Percentiles rank a stretch among this genome's conserved stretches.
Evolutionary conservation across 352 stramenopile genomes (phyloP).

Genomic region (Thraustotheca clavata): DNA sequence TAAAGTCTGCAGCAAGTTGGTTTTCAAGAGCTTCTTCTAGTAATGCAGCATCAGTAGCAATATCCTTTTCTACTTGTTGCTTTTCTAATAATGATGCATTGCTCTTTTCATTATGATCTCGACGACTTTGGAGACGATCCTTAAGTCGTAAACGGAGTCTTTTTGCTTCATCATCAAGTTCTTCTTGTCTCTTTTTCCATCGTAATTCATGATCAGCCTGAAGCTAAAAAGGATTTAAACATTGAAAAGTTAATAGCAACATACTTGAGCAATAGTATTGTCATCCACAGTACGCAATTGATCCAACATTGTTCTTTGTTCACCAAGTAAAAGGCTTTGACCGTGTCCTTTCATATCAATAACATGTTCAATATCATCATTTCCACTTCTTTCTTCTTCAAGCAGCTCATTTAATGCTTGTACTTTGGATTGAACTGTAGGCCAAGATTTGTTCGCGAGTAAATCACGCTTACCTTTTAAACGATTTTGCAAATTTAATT

Average conservation of each 20-base stretch:
- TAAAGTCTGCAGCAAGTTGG: neutral
- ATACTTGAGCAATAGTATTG: conserved; percentile 10
- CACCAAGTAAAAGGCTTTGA: neutral
- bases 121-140: neutral
- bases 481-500: neutral
- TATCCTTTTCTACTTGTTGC: conserved; percentile 35
- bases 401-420: neutral
- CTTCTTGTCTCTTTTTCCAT: neutral
- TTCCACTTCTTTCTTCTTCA: neutral
- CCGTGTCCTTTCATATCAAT: conserved; percentile 10
- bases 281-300: neutral
- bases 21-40: conserved; percentile 9
- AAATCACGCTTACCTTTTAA: conserved; percentile 11
- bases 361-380: neutral
- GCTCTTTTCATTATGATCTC: conserved; percentile 22
- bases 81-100: conserved; percentile 31
- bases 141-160: neutral
- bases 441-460: neutral
- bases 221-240: neutral
- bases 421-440: neutral
- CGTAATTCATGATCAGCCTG: conserved; percentile 6
- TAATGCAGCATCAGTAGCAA: conserved; percentile 22
- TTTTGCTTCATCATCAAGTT: conserved; percentile 9
- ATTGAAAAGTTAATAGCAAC: neutral
- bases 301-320: neutral